Conservation (phyloP, 176 grass and related monocot genomes). For the Dactylis glomerata region DNA sequence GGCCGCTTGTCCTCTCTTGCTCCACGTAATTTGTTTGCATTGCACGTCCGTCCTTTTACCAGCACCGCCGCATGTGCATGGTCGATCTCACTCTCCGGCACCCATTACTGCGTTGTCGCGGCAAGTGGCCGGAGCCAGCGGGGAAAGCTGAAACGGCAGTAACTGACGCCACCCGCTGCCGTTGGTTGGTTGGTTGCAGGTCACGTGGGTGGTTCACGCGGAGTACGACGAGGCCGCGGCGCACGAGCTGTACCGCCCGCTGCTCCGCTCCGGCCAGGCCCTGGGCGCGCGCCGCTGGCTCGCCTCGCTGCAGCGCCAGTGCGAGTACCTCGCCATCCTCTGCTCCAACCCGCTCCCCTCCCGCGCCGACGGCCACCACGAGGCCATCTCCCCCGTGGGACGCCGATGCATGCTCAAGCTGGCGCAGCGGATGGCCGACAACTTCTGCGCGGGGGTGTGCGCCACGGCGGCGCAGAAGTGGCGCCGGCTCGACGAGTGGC, state of each 20-base stretch:
- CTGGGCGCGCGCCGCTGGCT: slow-evolving; percentile 69
- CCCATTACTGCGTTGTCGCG: slow-evolving; percentile 53
- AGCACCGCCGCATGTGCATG: background rate
- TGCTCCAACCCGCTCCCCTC: slow-evolving; percentile 44
- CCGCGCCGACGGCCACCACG: slow-evolving; percentile 37
- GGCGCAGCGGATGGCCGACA: slow-evolving; percentile 69
- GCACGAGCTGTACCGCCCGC: slow-evolving; percentile 60
- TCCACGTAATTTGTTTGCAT: background rate
- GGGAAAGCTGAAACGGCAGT: background rate
- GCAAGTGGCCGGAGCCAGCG: slow-evolving; percentile 26
- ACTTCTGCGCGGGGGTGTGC: slow-evolving; percentile 64
- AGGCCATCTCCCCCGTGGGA: slow-evolving; percentile 49
- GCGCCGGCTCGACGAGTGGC: slow-evolving; percentile 61
- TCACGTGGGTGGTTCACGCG: slow-evolving; percentile 74
- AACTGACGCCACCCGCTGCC: too few species aligned
- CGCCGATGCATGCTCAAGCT: slow-evolving; percentile 70
- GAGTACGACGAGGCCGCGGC: slow-evolving; percentile 63
- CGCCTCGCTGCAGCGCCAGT: slow-evolving; percentile 64
- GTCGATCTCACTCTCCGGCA: background rate
- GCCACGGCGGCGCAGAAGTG: slow-evolving; percentile 62
- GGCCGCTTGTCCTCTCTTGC: slow-evolving; percentile 5
- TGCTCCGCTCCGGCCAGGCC: slow-evolving; percentile 66
- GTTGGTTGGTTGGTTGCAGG: slow-evolving; percentile 9
- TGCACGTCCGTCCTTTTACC: slow-evolving; percentile 13
- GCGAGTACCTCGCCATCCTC: slow-evolving; percentile 66